Conservation (phyloP, 768 basidiomycete genomes). For the Scleroderma bovista region DNA sequence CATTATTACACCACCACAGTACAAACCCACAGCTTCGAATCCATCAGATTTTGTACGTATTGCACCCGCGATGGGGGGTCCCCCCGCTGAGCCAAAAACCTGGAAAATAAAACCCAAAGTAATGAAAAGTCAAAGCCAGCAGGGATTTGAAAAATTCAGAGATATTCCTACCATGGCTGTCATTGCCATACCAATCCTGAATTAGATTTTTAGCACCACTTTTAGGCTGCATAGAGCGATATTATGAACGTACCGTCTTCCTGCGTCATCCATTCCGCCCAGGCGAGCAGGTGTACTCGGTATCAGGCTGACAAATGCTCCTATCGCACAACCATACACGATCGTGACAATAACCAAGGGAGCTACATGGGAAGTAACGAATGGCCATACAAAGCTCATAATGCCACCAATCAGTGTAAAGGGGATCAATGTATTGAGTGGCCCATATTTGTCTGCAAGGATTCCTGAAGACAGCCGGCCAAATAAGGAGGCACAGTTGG, state of each 20-base stretch:
- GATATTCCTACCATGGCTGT: conserved; percentile 1
- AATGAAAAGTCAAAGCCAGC: background rate
- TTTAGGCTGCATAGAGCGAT: too few relatives aligned
- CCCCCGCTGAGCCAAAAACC: conserved; percentile 1
- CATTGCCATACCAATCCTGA: conserved; percentile 5
- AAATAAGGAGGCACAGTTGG: conserved; percentile 6
- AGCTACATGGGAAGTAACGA: conserved; percentile 19
- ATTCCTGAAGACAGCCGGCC: conserved; percentile 8
- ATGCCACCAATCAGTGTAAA: conserved; percentile 34
- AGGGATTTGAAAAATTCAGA: background rate
- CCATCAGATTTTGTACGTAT: conserved; percentile 1
- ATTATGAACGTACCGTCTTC: conserved; percentile 1
- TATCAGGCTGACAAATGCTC: conserved; percentile 6
- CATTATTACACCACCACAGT: conserved; percentile 1
- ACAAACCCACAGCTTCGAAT: conserved; percentile 5
- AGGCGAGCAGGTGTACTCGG: conserved; percentile 5
- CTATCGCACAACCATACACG: conserved; percentile 32
- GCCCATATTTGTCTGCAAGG: conserved; percentile 20
- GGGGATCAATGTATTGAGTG: conserved; percentile 38
- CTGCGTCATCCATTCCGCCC: conserved; percentile 7
- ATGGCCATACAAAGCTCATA: conserved; percentile 43
- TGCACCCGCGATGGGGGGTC: conserved; percentile 3
- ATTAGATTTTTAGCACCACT: background rate
- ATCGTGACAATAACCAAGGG: conserved; percentile 29
- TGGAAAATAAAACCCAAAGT: background rate